Base-by-base conservation (phyloP, 2,329 filamentous ascomycete species). In the Fusarium chaquense region DNA sequence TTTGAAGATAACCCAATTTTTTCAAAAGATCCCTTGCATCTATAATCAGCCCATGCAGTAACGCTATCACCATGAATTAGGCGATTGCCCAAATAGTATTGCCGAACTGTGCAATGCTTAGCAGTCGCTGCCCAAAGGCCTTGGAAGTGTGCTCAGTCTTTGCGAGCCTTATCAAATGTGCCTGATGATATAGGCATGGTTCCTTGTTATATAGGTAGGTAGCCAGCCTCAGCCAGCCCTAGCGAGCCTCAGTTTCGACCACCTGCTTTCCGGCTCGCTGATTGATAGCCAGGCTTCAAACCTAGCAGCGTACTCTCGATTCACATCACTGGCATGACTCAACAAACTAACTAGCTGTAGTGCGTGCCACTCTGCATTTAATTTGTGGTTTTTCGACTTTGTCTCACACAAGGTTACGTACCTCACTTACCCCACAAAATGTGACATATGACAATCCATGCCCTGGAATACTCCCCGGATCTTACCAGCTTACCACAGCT, bases 361-460 rank as follows among this genome's bases (percentile, higher is more conserved):
- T 56, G 41, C 58, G 35, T 35, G 46, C 57, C 38, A 51, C 43
- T 64, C 45, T 53, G 68, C 62, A 45, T 22, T 51, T 43, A 35
- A 50, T 47, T 58, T 62, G n/a, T 49, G 44, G 41, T 38, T 32
- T 53, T 33, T 51, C 24, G 16, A n/a, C 50, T 49, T 62, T 56
- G 40, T 38, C 49, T 41, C 20, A 57, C 10, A 43, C 60, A 40
- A 51, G 46, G 26, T 30, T 56, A 46, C 32, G n/a, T 32, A 46
- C 44, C 53, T 60, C 47, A 50, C 30, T 65, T 58, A 36, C 20
- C 26, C 50, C 38, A 4, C 20, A 16, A 62, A 71, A 69, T 54
- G 40, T 71, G 68, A 71, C 20, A 71, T 57, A 56, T 65, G 68
- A 70, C 45, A 55, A 38, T 51, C 57, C 30, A 32, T 63, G 57